Conservation (phyloP, 805 yeast genomes). For the Yarrowia yakushimensis region DNA sequence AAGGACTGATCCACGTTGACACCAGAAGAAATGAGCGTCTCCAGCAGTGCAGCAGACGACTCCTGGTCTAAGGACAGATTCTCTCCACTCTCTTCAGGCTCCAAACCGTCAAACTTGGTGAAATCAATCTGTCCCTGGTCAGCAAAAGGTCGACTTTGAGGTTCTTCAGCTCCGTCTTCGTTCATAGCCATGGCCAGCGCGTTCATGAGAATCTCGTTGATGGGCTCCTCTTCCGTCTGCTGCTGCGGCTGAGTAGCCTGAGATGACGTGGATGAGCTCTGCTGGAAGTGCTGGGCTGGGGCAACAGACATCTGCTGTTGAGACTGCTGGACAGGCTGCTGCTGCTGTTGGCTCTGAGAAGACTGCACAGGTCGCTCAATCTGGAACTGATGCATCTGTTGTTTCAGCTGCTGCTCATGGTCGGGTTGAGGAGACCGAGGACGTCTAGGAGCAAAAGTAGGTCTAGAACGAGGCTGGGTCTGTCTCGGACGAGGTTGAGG, state of each 20-base stretch:
- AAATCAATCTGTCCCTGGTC: slow-evolving; percentile 20
- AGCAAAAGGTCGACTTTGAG: neutral
- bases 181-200: slow-evolving; percentile 30
- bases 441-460: neutral
- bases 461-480: neutral
- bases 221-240: slow-evolving; percentile 16
- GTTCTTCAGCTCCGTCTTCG: slow-evolving; percentile 9
- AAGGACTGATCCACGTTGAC: slow-evolving; percentile 14
- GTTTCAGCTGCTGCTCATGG: slow-evolving; percentile 23
- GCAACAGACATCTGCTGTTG: slow-evolving; percentile 1
- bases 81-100: slow-evolving; percentile 9
- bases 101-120: slow-evolving; percentile 19
- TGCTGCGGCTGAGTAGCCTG: neutral
- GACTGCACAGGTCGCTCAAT: slow-evolving; percentile 14
- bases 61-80: slow-evolving; percentile 14
- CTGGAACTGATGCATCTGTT: slow-evolving; percentile 25
- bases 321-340: neutral
- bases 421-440: slow-evolving; percentile 11
- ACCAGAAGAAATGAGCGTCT: slow-evolving; percentile 11
- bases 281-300: slow-evolving; percentile 8
- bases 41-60: slow-evolving; percentile 19
- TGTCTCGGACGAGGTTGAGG: slow-evolving; percentile 7
- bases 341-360: neutral
- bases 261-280: neutral
- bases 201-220: slow-evolving; percentile 29